These are phyloP conservation scores for Lecanicillium sp. DNA, from an alignment of 2,329 filamentous ascomycete species.

Conservation along the genomic window DNA sequence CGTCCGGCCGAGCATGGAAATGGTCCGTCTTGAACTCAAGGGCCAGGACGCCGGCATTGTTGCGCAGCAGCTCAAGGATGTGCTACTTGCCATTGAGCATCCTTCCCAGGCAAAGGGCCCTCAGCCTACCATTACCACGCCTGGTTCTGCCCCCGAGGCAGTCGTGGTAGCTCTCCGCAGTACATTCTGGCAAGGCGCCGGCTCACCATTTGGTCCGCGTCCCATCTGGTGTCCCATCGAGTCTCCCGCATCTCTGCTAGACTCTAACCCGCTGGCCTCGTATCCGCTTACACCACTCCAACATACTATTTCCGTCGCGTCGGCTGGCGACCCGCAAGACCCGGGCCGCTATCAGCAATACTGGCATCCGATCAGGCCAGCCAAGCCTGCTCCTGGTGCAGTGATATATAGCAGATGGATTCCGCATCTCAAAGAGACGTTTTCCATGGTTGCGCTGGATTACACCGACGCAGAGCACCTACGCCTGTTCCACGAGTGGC, in stretches of 20 bases:
- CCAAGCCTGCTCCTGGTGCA: constrained; percentile 62
- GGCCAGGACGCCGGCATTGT: constrained; percentile 28
- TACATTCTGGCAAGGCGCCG: constrained; percentile 64
- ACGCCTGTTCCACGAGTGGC: constrained; percentile 67
- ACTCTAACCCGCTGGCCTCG: constrained; percentile 28
- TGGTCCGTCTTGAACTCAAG: constrained; percentile 36
- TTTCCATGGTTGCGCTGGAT: constrained; percentile 69
- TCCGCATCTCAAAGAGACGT: constrained; percentile 65
- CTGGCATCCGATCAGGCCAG: constrained; percentile 62
- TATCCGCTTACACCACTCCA: constrained; percentile 42
- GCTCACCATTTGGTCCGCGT: constrained; percentile 56
- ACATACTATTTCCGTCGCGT: constrained; percentile 31
- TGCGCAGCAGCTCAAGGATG: constrained; percentile 32
- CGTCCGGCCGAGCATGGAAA: constrained; percentile 37
- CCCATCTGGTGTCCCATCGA: constrained; percentile 51
- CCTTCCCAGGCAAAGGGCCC: constrained; percentile 28
- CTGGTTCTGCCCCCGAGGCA: constrained; percentile 18
- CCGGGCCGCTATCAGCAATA: constrained; percentile 39
- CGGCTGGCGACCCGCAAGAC: constrained; percentile 31
- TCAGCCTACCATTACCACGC: constrained; percentile 6
- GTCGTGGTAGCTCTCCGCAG: constrained; percentile 37
- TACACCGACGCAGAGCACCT: constrained; percentile 57
- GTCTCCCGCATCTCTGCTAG: constrained; percentile 25
- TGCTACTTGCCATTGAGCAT: constrained; percentile 41
- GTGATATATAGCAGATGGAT: constrained; percentile 73